These are phyloP conservation scores for Chamaecrista fasciculata DNA, from an alignment of 306 rosid genomes.

Conservation along the genomic window DNA sequence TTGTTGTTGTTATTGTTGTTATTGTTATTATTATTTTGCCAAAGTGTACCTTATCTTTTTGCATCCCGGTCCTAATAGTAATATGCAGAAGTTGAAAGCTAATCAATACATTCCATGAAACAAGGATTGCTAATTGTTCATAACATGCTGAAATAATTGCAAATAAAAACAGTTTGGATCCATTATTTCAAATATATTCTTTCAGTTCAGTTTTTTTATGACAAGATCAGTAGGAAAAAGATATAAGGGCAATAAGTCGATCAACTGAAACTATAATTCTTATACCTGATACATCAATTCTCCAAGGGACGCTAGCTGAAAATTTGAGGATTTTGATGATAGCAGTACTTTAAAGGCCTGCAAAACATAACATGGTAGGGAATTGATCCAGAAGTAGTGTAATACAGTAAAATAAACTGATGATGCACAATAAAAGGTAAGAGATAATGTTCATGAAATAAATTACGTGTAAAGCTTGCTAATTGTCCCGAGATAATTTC, in stretches of 20 bases:
- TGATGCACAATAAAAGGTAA: slow-evolving; percentile 2
- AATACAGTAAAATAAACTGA: neutral
- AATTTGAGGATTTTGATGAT: slow-evolving; percentile 60
- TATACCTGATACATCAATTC: slow-evolving; percentile 89
- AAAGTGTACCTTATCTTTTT: too few relatives aligned
- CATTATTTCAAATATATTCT: neutral
- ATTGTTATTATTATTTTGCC: too few relatives aligned
- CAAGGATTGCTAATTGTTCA: neutral
- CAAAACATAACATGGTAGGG: slow-evolving; percentile 15
- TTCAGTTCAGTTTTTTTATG: slow-evolving; percentile 24
- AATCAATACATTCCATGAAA: neutral
- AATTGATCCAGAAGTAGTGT: slow-evolving; percentile 4
- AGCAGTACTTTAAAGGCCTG: slow-evolving; percentile 89
- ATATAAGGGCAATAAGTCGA: neutral
- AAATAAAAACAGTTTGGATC: neutral
- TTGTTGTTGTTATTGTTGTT: too few relatives aligned
- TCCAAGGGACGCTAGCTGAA: slow-evolving; percentile 83
- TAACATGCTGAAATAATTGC: neutral
- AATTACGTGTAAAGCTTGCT: neutral
- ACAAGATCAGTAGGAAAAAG: neutral
- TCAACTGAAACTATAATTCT: slow-evolving; percentile 7
- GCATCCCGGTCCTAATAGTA: too few relatives aligned
- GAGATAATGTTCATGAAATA: neutral
- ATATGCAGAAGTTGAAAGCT: neutral
- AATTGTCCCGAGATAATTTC: neutral